Evolutionary conservation across 2,329 filamentous ascomycete species (phyloP).

Genomic region (Aspergillus neotritici): DNA sequence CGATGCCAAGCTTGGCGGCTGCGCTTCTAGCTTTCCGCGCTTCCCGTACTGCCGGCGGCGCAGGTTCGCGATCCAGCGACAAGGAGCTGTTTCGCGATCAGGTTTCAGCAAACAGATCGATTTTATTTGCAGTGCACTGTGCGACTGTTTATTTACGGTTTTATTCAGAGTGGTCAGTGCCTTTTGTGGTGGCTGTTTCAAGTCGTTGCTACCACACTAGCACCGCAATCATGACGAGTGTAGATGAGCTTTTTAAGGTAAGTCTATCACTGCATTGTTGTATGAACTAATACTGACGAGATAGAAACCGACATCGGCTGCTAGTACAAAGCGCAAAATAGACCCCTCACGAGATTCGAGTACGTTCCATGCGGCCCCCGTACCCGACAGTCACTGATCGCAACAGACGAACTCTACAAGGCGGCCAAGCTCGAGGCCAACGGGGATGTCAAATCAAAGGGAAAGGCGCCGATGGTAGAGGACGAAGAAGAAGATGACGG

Average conservation of each 20-base stretch:
- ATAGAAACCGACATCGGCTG: conserved; percentile 46
- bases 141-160: not conserved
- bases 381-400: conserved; percentile 11
- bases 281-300: conserved; percentile 13
- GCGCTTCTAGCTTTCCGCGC: conserved; percentile 28
- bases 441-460: conserved; percentile 46
- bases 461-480: conserved; percentile 42
- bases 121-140: not conserved
- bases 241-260: conserved; percentile 58
- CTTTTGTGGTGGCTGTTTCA: too few species aligned
- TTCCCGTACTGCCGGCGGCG: conserved; percentile 22
- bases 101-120: not conserved
- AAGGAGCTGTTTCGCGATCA: too few species aligned
- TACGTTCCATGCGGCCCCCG: conserved; percentile 22
- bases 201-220: too few species aligned
- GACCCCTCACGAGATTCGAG: conserved; percentile 50
- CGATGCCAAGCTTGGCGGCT: conserved; percentile 23
- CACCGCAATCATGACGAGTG: conserved; percentile 48
- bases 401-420: conserved; percentile 53
- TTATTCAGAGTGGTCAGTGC: not conserved
- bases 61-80: conserved; percentile 10
- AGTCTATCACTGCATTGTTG: not conserved
- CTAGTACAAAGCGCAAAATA: conserved; percentile 53
- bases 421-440: conserved; percentile 50
- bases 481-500: conserved; percentile 45